Base-by-base conservation (phyloP, 2,329 filamentous ascomycete species). In the Colletotrichum tropicicola region DNA sequence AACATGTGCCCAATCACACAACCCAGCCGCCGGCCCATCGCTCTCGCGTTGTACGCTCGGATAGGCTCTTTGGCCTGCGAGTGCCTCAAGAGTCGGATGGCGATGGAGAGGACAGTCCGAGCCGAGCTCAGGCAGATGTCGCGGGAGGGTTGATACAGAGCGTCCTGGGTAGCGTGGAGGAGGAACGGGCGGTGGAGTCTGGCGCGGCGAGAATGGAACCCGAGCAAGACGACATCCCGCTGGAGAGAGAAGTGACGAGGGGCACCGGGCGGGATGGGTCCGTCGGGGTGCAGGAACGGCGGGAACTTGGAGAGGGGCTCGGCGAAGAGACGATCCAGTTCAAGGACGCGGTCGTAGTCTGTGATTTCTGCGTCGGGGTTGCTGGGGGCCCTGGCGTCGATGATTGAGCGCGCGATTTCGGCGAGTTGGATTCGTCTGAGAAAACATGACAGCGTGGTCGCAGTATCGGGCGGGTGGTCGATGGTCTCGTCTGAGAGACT, bases 391-490 rank as follows among this genome's bases (percentile, higher is more conserved):
- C 70, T 70, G 13, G 71, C 69, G 44, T 82, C 80, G 10, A 74
- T 70, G 10, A 79, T 73, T 5, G 69, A 66, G 8, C 77, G 79
- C 56, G 72, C 73, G 19, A 80, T 66, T 39, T 81, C 78, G 7
- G 76, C 74, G 1, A 82, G 70, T 5, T 73, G 75, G 53, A 77
- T 71, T 15, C 79, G 75, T 43, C 79, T 75, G 10, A 82, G 68
- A 27, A 79, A 75, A 52, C 76, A 79, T 2, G 78, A 78, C 56
- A 79, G 72, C 19, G 70, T 71, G 0, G 80, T 81, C 1, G 73
- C 66, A n/a, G 75, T 68, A 10, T 71, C 69, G 1, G 71, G 54
- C 0, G 79, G 75, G 15, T 73, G 72, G 2, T 71, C 72, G 6
- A 78, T 28, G 3, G 71, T 63, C 7, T 76, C 72, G 13, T 70